These are phyloP conservation scores for Yarrowia osloensis DNA, from an alignment of 805 yeast species.

Conservation along the genomic window DNA sequence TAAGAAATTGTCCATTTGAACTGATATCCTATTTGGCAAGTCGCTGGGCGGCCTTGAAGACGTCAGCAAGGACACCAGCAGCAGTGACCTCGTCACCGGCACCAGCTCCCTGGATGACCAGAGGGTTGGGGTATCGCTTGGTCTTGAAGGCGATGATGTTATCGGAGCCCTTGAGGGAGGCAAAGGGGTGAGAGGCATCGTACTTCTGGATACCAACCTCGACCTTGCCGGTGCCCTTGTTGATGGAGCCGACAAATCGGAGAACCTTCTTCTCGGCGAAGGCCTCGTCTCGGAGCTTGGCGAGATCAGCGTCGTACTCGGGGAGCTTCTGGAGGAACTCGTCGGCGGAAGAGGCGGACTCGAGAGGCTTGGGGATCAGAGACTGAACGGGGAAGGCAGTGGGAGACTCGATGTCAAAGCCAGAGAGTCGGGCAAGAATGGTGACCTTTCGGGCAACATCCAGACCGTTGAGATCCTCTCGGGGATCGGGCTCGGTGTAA, in stretches of 20 bases:
- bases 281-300: constrained; percentile 76
- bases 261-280: constrained; percentile 81
- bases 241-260: constrained; percentile 91
- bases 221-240: constrained; percentile 62
- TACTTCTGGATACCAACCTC: constrained; percentile 89
- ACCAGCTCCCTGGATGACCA: constrained; percentile 96
- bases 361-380: constrained; percentile 84
- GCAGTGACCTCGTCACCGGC: constrained; percentile 79
- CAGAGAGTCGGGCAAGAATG: constrained; percentile 90
- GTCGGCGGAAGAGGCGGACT: constrained; percentile 56
- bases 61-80: constrained; percentile 92
- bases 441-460: constrained; percentile 99
- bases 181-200: constrained; percentile 89
- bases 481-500: constrained; percentile 98
- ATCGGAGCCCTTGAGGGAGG: constrained; percentile 92
- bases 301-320: constrained; percentile 76
- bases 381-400: constrained; percentile 93
- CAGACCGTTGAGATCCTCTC: constrained; percentile 96
- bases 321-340: constrained; percentile 84
- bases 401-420: constrained; percentile 81
- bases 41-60: constrained; percentile 88
- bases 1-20: not conserved
- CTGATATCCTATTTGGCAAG: constrained; percentile 39
- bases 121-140: constrained; percentile 88
- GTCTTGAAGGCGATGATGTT: constrained; percentile 91